Conservation (phyloP, 805 yeast genomes). For the Hanseniaspora lindneri region DNA sequence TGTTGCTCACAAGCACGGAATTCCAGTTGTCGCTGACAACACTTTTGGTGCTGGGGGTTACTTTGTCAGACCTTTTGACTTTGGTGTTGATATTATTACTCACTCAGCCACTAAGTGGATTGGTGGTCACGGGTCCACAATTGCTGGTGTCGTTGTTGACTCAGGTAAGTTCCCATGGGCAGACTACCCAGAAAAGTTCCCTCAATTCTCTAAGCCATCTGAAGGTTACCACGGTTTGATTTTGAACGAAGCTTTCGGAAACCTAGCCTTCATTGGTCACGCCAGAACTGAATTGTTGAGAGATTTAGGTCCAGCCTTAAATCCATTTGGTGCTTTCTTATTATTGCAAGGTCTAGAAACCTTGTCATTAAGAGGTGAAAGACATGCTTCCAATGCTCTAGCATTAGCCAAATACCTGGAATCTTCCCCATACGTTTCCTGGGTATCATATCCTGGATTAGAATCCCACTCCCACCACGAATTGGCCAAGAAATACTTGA, state of each 20-base stretch:
- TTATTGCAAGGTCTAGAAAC: slow-evolving; percentile 89
- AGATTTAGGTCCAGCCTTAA: slow-evolving; percentile 82
- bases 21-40: slow-evolving; percentile 88
- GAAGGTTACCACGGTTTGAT: slow-evolving; percentile 89
- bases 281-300: slow-evolving; percentile 75
- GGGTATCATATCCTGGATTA: slow-evolving; percentile 91
- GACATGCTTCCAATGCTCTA: slow-evolving; percentile 76
- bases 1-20: slow-evolving; percentile 73
- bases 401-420: slow-evolving; percentile 69
- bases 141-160: slow-evolving; percentile 84
- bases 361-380: slow-evolving; percentile 80
- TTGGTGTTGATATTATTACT: slow-evolving; percentile 83
- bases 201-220: slow-evolving; percentile 81
- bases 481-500: slow-evolving; percentile 70
- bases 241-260: slow-evolving; percentile 70
- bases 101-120: slow-evolving; percentile 98
- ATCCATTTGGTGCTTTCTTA: slow-evolving; percentile 81
- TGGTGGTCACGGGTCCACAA: slow-evolving; percentile 92
- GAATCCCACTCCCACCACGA: slow-evolving; percentile 66
- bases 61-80: slow-evolving; percentile 69
- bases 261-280: slow-evolving; percentile 65
- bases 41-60: slow-evolving; percentile 96
- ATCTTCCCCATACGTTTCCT: slow-evolving; percentile 56
- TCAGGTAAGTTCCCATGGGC: slow-evolving; percentile 89
- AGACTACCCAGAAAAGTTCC: slow-evolving; percentile 73